phyloP scores from a whole-genome alignment of 306 rosid species.

The Cercis canadensis region DNA sequence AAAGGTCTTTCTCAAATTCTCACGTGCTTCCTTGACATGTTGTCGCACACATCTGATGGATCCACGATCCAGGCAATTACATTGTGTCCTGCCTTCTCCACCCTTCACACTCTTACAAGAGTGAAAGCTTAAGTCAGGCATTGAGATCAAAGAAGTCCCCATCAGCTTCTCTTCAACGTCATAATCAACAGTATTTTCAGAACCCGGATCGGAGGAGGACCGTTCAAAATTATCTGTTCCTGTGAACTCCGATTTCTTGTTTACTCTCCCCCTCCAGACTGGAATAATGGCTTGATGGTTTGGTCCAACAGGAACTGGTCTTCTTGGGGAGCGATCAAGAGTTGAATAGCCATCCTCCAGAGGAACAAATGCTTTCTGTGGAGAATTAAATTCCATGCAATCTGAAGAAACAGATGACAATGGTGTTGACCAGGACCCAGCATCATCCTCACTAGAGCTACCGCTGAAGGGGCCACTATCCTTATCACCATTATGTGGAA shows the following conservation, averaged over 20 bases:
- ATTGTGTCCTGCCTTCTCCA: slow-evolving; percentile 47
- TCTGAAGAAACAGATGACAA: slow-evolving; percentile 40
- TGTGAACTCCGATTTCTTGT: slow-evolving; percentile 14
- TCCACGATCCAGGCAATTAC: slow-evolving; percentile 48
- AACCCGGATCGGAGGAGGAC: slow-evolving; percentile 4
- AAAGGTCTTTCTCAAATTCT: slow-evolving; percentile 44
- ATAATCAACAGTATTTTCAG: slow-evolving; percentile 17
- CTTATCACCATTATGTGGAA: slow-evolving; percentile 27
- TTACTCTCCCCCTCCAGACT: slow-evolving; percentile 40
- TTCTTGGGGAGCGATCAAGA: slow-evolving; percentile 45
- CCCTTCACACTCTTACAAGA: not conserved
- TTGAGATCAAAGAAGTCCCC: slow-evolving; percentile 50
- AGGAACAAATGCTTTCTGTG: slow-evolving; percentile 39
- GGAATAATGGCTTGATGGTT: slow-evolving; percentile 63
- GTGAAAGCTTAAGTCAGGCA: slow-evolving; percentile 39
- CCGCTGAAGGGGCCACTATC: slow-evolving; percentile 35
- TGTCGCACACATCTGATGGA: slow-evolving; percentile 56
- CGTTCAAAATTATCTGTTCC: slow-evolving; percentile 20
- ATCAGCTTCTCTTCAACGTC: slow-evolving; percentile 45
- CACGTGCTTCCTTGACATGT: slow-evolving; percentile 54
- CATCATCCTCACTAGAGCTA: slow-evolving; percentile 51
- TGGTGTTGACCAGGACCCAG: slow-evolving; percentile 40
- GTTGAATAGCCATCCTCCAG: slow-evolving; percentile 40
- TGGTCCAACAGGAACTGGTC: slow-evolving; percentile 54
- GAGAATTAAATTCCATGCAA: slow-evolving; percentile 44